Evolutionary conservation across 2,329 filamentous ascomycete genomes (phyloP).

Genomic region (Xylariaceae sp.): DNA sequence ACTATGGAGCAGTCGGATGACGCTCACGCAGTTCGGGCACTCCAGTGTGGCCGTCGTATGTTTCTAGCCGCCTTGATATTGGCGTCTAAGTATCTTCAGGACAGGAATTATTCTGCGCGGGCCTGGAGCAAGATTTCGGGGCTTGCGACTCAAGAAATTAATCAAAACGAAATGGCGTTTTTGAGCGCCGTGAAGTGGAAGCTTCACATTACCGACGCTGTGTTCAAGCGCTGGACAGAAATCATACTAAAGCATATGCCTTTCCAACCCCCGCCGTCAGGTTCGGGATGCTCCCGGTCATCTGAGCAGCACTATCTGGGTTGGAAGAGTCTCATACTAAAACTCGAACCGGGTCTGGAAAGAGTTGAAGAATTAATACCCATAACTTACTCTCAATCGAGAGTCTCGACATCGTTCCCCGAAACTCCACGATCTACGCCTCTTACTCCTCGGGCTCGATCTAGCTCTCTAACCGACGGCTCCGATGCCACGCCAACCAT

Average conservation of each 20-base stretch:
- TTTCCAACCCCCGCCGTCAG: constrained; percentile 51
- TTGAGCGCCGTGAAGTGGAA: constrained; percentile 88
- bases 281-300: constrained; percentile 37
- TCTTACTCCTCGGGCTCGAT: constrained; percentile 38
- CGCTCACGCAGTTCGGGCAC: constrained; percentile 64
- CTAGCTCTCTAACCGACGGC: constrained; percentile 32
- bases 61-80: constrained; percentile 92
- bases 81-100: constrained; percentile 95
- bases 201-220: constrained; percentile 82
- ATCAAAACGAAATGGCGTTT: constrained; percentile 93
- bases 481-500: constrained; percentile 39
- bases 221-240: constrained; percentile 91
- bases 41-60: constrained; percentile 96
- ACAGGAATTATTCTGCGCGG: constrained; percentile 93
- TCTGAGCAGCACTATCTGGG: constrained; percentile 45
- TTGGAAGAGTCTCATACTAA: constrained; percentile 56
- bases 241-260: constrained; percentile 83
- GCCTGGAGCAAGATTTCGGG: constrained; percentile 99
- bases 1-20: constrained; percentile 79
- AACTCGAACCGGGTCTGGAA: constrained; percentile 52
- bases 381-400: constrained; percentile 28
- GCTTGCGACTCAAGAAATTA: constrained; percentile 88
- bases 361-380: constrained; percentile 52
- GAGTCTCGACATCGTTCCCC: constrained; percentile 34
- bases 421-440: constrained; percentile 41